A percentile compares a stretch with the other conserved stretches of the same genome.
Conservation (phyloP, 2,329 filamentous ascomycete species). For the Alternaria arbusti region DNA sequence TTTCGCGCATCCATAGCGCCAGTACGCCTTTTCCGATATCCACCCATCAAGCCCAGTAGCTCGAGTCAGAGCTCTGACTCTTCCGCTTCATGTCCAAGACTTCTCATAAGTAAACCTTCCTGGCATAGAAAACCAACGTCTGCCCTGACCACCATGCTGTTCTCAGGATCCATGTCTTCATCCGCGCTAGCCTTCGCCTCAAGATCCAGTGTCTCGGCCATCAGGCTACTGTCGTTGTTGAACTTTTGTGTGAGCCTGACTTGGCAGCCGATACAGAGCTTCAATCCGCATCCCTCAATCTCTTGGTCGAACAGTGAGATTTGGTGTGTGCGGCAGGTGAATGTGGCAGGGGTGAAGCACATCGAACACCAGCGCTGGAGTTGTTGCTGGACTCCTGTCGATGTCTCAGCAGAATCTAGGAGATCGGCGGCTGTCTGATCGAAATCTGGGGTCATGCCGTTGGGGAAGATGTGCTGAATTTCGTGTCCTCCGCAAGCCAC, state of each 20-base stretch:
- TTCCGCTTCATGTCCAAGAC: constrained; percentile 1
- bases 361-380: constrained; percentile 38
- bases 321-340: constrained; percentile 19
- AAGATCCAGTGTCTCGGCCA: constrained; percentile 24
- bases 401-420: constrained; percentile 6
- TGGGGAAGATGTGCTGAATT: constrained; percentile 7
- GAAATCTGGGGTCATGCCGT: constrained; percentile 1
- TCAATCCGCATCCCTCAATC: constrained; percentile 34
- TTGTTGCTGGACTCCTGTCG: constrained; percentile 14
- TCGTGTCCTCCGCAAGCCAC: constrained; percentile 26
- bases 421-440: constrained; percentile 18
- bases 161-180: neutral
- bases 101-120: constrained; percentile 30
- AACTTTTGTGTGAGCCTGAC: constrained; percentile 12
- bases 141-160: constrained; percentile 18
- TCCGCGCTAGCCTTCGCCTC: constrained; percentile 24
- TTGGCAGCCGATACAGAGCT: constrained; percentile 32
- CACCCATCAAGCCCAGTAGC: neutral
- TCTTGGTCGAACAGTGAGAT: constrained; percentile 4
- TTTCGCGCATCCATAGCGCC: neutral
- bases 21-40: neutral
- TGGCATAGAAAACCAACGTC: constrained; percentile 36
- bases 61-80: neutral
- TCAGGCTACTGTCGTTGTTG: constrained; percentile 11
- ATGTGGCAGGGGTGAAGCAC: constrained; percentile 34